Conservation (phyloP, 1,284 basidiomycete species). For the Ceratobasidium theobromae region DNA sequence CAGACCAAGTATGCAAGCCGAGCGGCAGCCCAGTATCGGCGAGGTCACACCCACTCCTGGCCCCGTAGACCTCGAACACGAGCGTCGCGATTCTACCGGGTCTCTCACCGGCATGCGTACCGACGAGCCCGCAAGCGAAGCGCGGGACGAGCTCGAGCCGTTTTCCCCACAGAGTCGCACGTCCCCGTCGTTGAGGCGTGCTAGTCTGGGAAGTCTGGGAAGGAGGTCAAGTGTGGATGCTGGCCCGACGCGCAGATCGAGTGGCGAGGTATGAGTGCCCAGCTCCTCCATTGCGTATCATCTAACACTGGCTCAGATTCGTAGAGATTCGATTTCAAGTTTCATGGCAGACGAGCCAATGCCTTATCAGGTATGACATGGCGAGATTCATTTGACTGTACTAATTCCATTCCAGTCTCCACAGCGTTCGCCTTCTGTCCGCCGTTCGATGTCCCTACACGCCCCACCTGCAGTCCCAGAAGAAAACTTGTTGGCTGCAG, state of each 20-base stretch:
- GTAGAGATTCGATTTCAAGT: constrained; percentile 1
- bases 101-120: background rate
- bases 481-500: background rate
- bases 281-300: background rate
- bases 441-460: constrained; percentile 5
- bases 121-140: background rate
- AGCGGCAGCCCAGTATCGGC: background rate
- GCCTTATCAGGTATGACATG: too few relatives aligned
- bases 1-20: background rate
- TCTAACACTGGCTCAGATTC: background rate
- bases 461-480: constrained; percentile 18
- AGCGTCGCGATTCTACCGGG: background rate
- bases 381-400: background rate
- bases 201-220: constrained; percentile 13
- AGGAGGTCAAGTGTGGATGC: background rate
- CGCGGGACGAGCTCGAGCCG: background rate
- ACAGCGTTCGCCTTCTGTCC: constrained; percentile 21
- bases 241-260: background rate
- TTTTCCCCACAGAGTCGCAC: constrained; percentile 1
- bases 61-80: background rate
- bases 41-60: too few relatives aligned
- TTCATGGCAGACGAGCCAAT: background rate
- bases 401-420: too few relatives aligned
- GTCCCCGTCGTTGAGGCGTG: background rate
- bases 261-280: constrained; percentile 15